Percentiles rank a stretch among this genome's conserved stretches.
phyloP scores from a whole-genome alignment of 1,139 yeast genomes.

The Suhomyces kunorum region DNA sequence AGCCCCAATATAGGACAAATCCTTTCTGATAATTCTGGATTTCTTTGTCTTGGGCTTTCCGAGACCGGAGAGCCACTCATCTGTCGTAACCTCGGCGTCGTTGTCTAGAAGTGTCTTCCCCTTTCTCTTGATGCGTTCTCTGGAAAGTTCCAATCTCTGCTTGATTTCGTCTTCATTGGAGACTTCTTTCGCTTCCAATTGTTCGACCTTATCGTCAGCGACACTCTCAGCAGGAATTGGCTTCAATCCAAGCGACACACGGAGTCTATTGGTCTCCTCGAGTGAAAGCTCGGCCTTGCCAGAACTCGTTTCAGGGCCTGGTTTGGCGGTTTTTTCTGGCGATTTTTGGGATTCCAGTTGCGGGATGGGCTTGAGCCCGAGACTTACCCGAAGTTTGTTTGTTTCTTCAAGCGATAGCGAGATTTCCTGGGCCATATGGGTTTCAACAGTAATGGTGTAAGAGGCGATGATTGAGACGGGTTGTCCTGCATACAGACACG shows the following conservation, averaged over 20 bases:
- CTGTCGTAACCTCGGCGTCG: slow-evolving; percentile 30
- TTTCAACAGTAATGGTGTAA: not conserved
- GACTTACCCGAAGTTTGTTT: slow-evolving; percentile 41
- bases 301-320: not conserved
- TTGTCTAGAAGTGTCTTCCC: slow-evolving; percentile 27
- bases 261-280: slow-evolving; percentile 40
- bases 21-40: slow-evolving; percentile 10
- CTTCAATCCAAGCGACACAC: slow-evolving; percentile 36
- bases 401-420: slow-evolving; percentile 42
- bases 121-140: slow-evolving; percentile 22
- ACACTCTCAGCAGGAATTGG: slow-evolving; percentile 14
- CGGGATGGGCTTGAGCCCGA: slow-evolving; percentile 52
- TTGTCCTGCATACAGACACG: not conserved
- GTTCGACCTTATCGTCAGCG: slow-evolving; percentile 4
- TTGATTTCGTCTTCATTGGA: slow-evolving; percentile 11
- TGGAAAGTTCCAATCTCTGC: slow-evolving; percentile 19
- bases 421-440: slow-evolving; percentile 23
- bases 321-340: not conserved
- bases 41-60: slow-evolving; percentile 20
- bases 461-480: slow-evolving; percentile 1
- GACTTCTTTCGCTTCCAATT: slow-evolving; percentile 3
- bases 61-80: slow-evolving; percentile 41
- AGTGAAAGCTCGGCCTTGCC: slow-evolving; percentile 24
- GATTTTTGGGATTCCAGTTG: slow-evolving; percentile 1
- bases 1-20: slow-evolving; percentile 26